Percentiles rank a stretch among this genome's conserved stretches.
Conservation (phyloP, 768 basidiomycete genomes). For the Tricholoma hemisulphureum region DNA sequence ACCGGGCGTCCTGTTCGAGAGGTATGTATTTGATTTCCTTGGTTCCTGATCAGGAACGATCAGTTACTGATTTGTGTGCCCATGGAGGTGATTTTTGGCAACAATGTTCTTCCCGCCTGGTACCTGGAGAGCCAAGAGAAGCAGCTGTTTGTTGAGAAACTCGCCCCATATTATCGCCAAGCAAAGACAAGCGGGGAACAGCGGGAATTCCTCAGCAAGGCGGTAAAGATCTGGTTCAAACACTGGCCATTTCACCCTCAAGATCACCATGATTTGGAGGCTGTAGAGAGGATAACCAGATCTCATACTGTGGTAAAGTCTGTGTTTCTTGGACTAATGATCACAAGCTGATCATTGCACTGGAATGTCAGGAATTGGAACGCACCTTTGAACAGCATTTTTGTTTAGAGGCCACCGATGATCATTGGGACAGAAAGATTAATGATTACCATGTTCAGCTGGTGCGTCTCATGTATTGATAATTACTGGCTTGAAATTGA, state of each 20-base stretch:
- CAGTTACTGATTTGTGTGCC: background rate
- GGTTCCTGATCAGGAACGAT: background rate
- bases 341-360: no score
- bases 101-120: background rate
- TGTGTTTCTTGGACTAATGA: background rate
- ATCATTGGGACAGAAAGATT: background rate
- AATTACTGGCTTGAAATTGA: background rate
- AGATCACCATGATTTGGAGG: background rate
- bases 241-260: background rate
- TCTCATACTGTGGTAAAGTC: background rate
- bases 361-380: background rate
- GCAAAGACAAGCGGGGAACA: background rate
- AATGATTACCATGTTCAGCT: background rate
- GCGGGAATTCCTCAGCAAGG: background rate
- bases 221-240: background rate
- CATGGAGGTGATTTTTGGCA: background rate
- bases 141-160: background rate
- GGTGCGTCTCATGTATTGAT: background rate
- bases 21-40: background rate
- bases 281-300: background rate
- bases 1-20: background rate
- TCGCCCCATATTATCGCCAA: background rate
- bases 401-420: background rate
- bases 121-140: conserved; percentile 1
- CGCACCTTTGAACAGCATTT: background rate